Percentiles rank a stretch among this genome's conserved stretches.
phyloP scores from a whole-genome alignment of 108 stramenopile genomes.

The Cyclotella sp. region DNA sequence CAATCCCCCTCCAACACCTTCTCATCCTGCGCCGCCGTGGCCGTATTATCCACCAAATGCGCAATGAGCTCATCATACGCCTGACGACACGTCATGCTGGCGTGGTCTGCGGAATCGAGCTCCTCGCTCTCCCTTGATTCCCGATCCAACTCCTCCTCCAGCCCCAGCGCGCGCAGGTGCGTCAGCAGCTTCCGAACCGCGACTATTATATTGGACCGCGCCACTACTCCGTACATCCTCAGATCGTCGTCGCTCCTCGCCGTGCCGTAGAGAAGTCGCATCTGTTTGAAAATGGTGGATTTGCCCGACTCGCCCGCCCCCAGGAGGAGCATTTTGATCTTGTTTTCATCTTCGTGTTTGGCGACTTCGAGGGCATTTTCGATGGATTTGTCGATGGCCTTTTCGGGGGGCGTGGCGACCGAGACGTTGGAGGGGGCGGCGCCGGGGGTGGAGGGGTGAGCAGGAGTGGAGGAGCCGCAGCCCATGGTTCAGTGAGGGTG shows the following conservation, averaged over 20 bases:
- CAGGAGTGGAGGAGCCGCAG: slow-evolving; percentile 42
- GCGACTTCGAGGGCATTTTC: slow-evolving; percentile 38
- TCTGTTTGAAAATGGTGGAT: slow-evolving; percentile 98
- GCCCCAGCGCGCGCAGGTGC: slow-evolving; percentile 65
- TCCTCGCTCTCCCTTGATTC: slow-evolving; percentile 55
- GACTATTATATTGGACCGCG: slow-evolving; percentile 80
- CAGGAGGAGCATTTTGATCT: slow-evolving; percentile 97
- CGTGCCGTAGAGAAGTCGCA: slow-evolving; percentile 80
- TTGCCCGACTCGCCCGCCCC: slow-evolving; percentile 99
- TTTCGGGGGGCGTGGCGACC: slow-evolving; percentile 5
- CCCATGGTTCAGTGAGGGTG: slow-evolving; percentile 29
- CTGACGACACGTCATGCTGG: slow-evolving; percentile 69
- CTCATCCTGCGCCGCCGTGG: slow-evolving; percentile 36
- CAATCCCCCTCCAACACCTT: slow-evolving; percentile 68
- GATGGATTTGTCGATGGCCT: slow-evolving; percentile 8
- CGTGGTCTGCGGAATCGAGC: slow-evolving; percentile 39
- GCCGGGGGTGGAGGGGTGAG: slow-evolving; percentile 6
- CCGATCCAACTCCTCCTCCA: slow-evolving; percentile 69
- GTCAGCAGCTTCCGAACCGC: slow-evolving; percentile 80
- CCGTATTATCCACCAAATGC: slow-evolving; percentile 75
- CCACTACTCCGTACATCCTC: slow-evolving; percentile 87
- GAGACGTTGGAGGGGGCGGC: slow-evolving; percentile 16
- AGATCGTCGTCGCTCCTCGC: slow-evolving; percentile 80
- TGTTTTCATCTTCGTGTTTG: slow-evolving; percentile 49
- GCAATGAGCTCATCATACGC: slow-evolving; percentile 63